These are phyloP conservation scores for Podila minutissima DNA, from an alignment of 192 early-diverging fungal genomes.

Conservation along the genomic window DNA sequence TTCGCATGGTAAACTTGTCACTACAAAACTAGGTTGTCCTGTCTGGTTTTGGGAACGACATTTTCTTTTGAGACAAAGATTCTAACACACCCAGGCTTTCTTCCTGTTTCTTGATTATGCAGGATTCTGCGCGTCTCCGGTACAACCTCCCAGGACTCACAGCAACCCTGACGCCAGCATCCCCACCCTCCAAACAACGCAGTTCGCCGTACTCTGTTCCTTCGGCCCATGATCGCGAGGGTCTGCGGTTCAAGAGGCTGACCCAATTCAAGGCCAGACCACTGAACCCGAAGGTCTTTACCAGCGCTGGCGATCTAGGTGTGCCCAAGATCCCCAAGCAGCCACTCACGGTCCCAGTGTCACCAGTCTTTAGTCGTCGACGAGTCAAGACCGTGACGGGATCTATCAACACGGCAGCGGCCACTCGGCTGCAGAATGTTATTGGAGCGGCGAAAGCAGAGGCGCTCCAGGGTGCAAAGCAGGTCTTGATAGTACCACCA, in stretches of 20 bases:
- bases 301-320: slow-evolving; percentile 39
- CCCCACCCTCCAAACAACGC: slow-evolving; percentile 16
- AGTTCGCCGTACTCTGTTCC: slow-evolving; percentile 27
- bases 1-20: slow-evolving; percentile 5
- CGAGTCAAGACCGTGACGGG: not conserved
- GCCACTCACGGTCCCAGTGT: slow-evolving; percentile 28
- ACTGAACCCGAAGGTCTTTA: slow-evolving; percentile 36
- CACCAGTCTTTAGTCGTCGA: slow-evolving; percentile 29
- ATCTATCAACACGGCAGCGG: not conserved
- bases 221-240: slow-evolving; percentile 24
- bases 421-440: slow-evolving; percentile 14
- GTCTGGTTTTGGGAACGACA: not conserved
- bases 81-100: not conserved
- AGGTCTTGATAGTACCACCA: not conserved
- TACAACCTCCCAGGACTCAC: slow-evolving; percentile 28
- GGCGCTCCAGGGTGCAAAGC: not conserved
- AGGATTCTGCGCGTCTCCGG: slow-evolving; percentile 31
- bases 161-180: slow-evolving; percentile 29
- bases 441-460: not conserved
- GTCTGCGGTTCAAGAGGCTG: slow-evolving; percentile 12
- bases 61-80: not conserved
- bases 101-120: not conserved
- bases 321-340: slow-evolving; percentile 26
- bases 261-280: slow-evolving; percentile 38
- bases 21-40: not conserved